These are phyloP conservation scores for Amaranthus tricolor DNA, from an alignment of 179 eudicot species.

Conservation along the genomic window DNA sequence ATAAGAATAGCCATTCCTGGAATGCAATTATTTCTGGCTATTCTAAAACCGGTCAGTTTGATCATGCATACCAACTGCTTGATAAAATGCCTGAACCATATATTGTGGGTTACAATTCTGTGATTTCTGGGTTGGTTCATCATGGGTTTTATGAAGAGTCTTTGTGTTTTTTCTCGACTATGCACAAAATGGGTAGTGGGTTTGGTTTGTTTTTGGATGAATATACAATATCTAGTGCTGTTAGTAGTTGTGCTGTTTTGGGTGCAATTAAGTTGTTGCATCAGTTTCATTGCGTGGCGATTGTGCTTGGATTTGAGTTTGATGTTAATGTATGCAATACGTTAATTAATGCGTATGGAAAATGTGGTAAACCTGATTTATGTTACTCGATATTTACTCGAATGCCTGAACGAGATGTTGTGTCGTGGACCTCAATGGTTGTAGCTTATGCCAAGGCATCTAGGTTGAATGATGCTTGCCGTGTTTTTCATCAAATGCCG, in stretches of 20 bases:
- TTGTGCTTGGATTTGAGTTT: conserved; percentile 45
- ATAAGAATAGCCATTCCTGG: conserved; percentile 63
- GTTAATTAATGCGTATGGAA: conserved; percentile 68
- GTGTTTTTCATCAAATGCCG: conserved; percentile 55
- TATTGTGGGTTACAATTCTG: conserved; percentile 53
- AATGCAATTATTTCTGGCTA: conserved; percentile 55
- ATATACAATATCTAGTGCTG: conserved; percentile 48
- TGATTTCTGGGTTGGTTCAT: conserved; percentile 52
- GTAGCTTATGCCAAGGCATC: conserved; percentile 50
- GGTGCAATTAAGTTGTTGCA: conserved; percentile 34
- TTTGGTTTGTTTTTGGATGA: conserved; percentile 47
- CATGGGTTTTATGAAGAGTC: conserved; percentile 47
- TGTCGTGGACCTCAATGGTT: conserved; percentile 78
- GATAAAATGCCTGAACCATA: conserved; percentile 69
- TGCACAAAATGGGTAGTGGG: conserved; percentile 32
- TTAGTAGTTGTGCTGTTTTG: conserved; percentile 51
- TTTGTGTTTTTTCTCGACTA: conserved; percentile 36
- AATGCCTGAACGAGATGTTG: conserved; percentile 59
- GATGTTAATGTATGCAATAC: conserved; percentile 46
- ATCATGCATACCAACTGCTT: conserved; percentile 46
- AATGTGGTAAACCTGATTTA: conserved; percentile 44
- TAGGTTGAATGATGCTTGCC: conserved; percentile 50
- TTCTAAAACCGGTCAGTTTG: conserved; percentile 38
- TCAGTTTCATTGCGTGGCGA: conserved; percentile 48
- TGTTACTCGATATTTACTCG: conserved; percentile 44